Base-by-base conservation (phyloP, 2,329 filamentous ascomycete genomes). In the Thielaviopsis populi region DNA sequence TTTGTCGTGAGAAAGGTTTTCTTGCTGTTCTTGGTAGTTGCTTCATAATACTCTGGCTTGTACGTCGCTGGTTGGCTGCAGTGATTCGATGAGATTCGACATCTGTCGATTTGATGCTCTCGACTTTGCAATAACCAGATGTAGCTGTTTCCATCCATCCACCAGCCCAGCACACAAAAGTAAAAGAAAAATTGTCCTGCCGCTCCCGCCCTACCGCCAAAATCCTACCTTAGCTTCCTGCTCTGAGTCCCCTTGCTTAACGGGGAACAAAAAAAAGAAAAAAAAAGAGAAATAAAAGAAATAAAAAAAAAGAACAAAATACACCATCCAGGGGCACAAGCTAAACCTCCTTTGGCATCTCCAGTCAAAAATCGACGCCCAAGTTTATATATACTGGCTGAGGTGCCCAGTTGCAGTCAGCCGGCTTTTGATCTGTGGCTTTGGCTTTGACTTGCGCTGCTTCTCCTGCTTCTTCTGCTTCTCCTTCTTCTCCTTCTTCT, bases 341-440 rank as follows among this genome's bases (percentile, higher is more conserved):
- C 62, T 64, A 64, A 61, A 65, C 63, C 59, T 46, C 50, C 42
- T 64, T 64, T 64, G 63, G 63, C 37, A 64, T 61, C 41, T 64
- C 17, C 30, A 60, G 43, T 42, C 59, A 30, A 24, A 27, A 30
- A 40, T 56, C 17, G 54, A 43, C 53, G 42, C 63, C 53, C 43
- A 56, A 60, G 33, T 65, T 62, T 62, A 58, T 33, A 27, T 63
- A 64, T 61, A 64, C 40, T 27, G 54, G 41, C 50, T 50, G 41
- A 2, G 6, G 40, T 58, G 54, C 62, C 62, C 62, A 59, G 41
- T 56, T 24, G 13, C 11, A 19, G 8, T 60, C 17, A 11, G 1
- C 8, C 42, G 17, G 27, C 30, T 24, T 13, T 13, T 27, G 13
- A 13, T 46, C 17, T 27, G 48, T n/a, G 30, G 11, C 24, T 10